phyloP scores from a whole-genome alignment of 2,329 filamentous ascomycete genomes.

The Rhexocercosporidium sp. region DNA sequence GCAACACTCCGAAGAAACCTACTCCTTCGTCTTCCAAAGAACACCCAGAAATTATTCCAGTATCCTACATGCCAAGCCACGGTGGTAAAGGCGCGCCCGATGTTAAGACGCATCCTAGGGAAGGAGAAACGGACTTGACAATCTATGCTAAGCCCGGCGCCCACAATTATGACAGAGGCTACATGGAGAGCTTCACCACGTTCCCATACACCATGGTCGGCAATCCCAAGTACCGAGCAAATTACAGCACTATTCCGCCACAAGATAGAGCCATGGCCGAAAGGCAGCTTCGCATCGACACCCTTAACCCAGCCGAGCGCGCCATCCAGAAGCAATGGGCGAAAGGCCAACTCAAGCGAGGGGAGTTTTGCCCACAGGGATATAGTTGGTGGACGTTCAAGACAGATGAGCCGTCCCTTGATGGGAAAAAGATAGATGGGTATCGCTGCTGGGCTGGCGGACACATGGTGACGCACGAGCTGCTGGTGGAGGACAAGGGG shows the following conservation, averaged over 20 bases:
- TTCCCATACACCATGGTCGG: too few relatives aligned
- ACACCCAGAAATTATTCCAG: too few relatives aligned
- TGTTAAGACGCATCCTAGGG: background rate
- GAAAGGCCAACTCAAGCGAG: background rate
- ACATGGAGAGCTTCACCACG: too few relatives aligned
- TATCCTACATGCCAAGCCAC: too few relatives aligned
- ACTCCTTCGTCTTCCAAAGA: too few relatives aligned
- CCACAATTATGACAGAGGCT: too few relatives aligned
- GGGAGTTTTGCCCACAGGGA: background rate
- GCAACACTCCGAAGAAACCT: too few relatives aligned
- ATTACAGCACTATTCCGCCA: background rate
- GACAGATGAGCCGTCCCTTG: background rate
- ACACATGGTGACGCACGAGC: background rate
- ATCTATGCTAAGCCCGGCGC: background rate
- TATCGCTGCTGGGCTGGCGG: slow-evolving; percentile 4
- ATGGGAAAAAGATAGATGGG: background rate
- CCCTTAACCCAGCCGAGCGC: background rate
- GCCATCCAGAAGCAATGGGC: background rate
- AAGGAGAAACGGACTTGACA: background rate
- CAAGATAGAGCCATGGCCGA: background rate
- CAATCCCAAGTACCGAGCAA: background rate
- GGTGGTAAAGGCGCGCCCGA: too few relatives aligned
- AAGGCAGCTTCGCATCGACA: background rate
- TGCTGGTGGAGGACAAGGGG: background rate
- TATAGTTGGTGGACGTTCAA: background rate